Evolutionary conservation across 345 rosid genomes (phyloP).

Genomic region (Lumnitzera racemosa): DNA sequence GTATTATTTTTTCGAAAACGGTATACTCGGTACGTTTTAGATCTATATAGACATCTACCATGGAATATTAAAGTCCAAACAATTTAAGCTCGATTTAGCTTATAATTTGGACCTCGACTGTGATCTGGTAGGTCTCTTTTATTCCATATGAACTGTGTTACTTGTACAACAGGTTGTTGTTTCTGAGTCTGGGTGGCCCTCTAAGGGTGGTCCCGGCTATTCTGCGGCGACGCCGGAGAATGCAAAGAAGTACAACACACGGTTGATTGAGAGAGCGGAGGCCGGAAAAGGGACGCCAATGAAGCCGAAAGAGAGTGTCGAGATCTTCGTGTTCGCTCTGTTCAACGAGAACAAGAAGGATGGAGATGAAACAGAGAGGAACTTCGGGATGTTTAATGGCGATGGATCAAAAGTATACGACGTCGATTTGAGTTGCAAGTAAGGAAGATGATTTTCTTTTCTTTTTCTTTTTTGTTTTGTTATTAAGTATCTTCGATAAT

Average conservation of each 20-base stretch:
- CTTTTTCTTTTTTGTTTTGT: background rate
- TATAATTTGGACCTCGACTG: no score
- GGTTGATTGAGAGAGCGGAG: constrained; percentile 51
- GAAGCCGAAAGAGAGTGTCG: constrained; percentile 34
- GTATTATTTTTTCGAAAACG: no score
- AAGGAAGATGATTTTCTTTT: constrained; percentile 8
- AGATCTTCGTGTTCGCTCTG: constrained; percentile 49
- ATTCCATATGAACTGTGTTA: no score
- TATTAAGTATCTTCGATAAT: no score
- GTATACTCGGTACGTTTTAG: no score
- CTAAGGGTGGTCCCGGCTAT: constrained; percentile 40
- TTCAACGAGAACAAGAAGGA: constrained; percentile 63
- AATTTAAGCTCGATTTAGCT: no score
- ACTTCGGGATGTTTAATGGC: constrained; percentile 51
- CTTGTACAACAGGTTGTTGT: constrained; percentile 17
- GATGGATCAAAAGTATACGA: constrained; percentile 55
- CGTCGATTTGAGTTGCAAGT: constrained; percentile 53
- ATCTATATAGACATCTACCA: no score
- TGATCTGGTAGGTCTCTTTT: no score
- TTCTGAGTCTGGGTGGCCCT: constrained; percentile 65
- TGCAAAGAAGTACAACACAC: constrained; percentile 49
- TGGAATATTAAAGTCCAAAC: no score
- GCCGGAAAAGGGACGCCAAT: constrained; percentile 49
- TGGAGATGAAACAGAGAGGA: constrained; percentile 42
- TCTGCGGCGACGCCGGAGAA: constrained; percentile 36